A percentile compares a stretch with the other conserved stretches of the same genome.
These are phyloP conservation scores for Paspalum notatum DNA, from an alignment of 176 grass and related monocot genomes.

Conservation along the genomic window DNA sequence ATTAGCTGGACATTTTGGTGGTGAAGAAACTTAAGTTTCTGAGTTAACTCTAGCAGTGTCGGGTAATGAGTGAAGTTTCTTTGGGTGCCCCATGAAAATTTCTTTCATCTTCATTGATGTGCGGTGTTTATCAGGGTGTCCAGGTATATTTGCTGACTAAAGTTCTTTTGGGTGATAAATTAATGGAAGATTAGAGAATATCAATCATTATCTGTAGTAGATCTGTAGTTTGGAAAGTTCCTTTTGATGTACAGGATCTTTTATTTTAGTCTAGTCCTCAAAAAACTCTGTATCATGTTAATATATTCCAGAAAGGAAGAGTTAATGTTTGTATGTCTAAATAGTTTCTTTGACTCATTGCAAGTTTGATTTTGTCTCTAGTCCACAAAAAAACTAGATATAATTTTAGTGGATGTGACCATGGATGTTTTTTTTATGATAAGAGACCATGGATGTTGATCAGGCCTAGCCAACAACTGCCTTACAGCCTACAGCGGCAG, in stretches of 20 bases:
- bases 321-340: background rate
- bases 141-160: background rate
- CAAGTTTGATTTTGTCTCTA: slow-evolving; percentile 25
- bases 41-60: background rate
- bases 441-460: too few relatives aligned
- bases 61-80: background rate
- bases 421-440: background rate
- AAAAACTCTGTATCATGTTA: background rate
- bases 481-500: background rate
- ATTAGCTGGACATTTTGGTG: background rate
- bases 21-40: slow-evolving; percentile 26
- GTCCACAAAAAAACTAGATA: background rate
- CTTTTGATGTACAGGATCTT: background rate
- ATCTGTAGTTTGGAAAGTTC: background rate
- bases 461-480: background rate
- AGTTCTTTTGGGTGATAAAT: slow-evolving; percentile 19
- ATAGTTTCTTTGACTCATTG: background rate
- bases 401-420: slow-evolving; percentile 12
- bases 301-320: background rate
- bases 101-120: background rate
- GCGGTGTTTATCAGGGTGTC: background rate
- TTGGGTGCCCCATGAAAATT: background rate
- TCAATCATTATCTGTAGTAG: background rate
- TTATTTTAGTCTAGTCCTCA: background rate
- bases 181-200: background rate